Conservation (phyloP, 1,284 basidiomycete species). For the Ganoderma sp. region DNA sequence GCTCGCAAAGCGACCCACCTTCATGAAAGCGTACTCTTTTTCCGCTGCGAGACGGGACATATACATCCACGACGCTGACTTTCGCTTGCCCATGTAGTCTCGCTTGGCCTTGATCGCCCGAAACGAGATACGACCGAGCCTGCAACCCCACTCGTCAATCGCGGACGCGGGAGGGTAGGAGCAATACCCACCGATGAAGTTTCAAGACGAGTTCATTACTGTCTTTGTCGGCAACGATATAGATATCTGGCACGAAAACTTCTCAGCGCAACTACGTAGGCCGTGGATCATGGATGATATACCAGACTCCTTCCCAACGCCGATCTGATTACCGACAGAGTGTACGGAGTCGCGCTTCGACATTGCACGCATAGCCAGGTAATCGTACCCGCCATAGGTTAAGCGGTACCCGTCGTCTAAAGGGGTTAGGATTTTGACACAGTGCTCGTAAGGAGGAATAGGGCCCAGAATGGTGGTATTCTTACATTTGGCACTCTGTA, state of each 20-base stretch:
- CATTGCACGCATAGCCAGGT: conserved; percentile 91
- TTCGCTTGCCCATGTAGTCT: conserved; percentile 95
- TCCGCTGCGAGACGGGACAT: conserved; percentile 96
- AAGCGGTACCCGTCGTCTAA: conserved; percentile 95
- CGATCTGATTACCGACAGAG: conserved; percentile 96
- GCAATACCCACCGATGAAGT: conserved; percentile 74
- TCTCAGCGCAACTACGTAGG: background rate
- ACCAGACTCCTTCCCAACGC: conserved; percentile 98
- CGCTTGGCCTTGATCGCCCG: conserved; percentile 96
- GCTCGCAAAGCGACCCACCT: conserved; percentile 50
- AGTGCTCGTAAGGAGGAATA: conserved; percentile 6
- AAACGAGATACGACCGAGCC: conserved; percentile 95
- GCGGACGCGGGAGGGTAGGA: background rate
- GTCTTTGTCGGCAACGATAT: conserved; percentile 86
- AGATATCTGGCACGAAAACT: conserved; percentile 73
- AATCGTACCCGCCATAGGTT: conserved; percentile 98
- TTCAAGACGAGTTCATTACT: conserved; percentile 91
- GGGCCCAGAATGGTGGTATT: conserved; percentile 12
- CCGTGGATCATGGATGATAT: conserved; percentile 30
- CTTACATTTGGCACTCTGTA: conserved; percentile 91
- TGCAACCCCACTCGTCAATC: conserved; percentile 40
- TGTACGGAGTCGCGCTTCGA: conserved; percentile 87
- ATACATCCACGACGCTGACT: conserved; percentile 99
- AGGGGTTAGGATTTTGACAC: background rate
- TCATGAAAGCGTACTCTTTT: conserved; percentile 99